Evolutionary conservation across 1,284 basidiomycete genomes (phyloP), one percentile per base, ranked within the genome.

Genomic region (Heterobasidion irregulare): DNA sequence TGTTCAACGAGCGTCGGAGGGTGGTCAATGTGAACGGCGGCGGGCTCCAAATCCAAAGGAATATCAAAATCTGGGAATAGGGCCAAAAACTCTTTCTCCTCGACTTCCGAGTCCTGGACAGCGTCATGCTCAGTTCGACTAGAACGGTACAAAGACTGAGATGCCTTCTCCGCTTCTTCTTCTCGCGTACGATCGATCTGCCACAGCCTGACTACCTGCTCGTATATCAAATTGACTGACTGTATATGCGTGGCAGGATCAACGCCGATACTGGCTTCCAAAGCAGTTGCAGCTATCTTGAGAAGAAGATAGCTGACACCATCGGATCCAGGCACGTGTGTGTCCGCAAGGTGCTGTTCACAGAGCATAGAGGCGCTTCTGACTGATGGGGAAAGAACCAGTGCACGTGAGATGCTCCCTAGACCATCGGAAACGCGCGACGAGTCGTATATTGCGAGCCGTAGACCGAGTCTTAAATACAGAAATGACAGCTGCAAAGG

Each of bases 61-160:
- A 87, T 79, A 47, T 86, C 87, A 64, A 88, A 98, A 18, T 84
- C 82, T 2, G 95, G 94, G 70, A 98, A 98, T 49, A 97, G 69
- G 2, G 78, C 70, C 26, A 82, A 72, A 66, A 97, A 92, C 64
- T 98, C 95, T 58, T 78, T 75, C 66, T 90, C 90, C 64, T 96
- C 90, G 41, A 78, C 65, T 61, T 91, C 89, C 9, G 82, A 82
- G 58, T 94, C 95, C 10, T 79, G 79, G 9, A 79, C 70, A 32
- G 79, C 77, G 33, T 80, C 75, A 52, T 90, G 72, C 35, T 84
- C 78, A 33, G 79, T 70, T 55, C 77, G 77, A 47, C 81, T 84
- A 54, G 78, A 76, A 44, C 88, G 87, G 75, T 98, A 99, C 16
- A 99, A 70, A 51, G 89, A 90, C 35, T 83, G 80, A 0, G 83